Evolutionary conservation across 192 early-diverging fungal species (phyloP).

Genomic region (Coemansia sp.): DNA sequence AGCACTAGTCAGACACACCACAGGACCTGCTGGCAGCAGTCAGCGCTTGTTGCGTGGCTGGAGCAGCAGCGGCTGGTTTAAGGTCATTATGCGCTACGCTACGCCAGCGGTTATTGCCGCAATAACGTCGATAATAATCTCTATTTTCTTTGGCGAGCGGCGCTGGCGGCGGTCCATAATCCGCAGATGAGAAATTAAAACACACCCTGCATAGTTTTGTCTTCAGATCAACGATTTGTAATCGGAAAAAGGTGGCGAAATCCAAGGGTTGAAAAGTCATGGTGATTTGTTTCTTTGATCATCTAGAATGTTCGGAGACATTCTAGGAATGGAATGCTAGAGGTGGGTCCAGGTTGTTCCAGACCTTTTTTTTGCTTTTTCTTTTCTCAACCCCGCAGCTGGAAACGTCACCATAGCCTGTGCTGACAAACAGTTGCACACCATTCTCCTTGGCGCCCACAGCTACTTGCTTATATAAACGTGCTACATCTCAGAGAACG

Average conservation of each 20-base stretch:
- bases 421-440: background rate
- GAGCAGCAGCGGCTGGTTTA: slow-evolving; percentile 10
- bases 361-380: background rate
- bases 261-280: background rate
- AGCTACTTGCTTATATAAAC: too few relatives aligned
- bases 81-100: slow-evolving; percentile 32
- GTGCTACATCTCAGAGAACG: too few relatives aligned
- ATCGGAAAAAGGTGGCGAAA: background rate
- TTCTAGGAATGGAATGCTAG: background rate
- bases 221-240: background rate
- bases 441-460: too few relatives aligned
- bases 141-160: background rate
- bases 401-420: background rate
- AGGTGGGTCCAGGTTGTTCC: background rate
- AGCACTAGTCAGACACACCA: background rate
- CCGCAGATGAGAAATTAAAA: background rate
- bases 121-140: slow-evolving; percentile 27
- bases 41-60: too few relatives aligned
- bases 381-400: background rate
- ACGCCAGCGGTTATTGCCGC: slow-evolving; percentile 44
- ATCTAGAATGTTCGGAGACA: background rate
- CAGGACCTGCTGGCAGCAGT: background rate
- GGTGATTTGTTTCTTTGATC: background rate
- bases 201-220: too few relatives aligned
- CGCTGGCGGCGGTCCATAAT: slow-evolving; percentile 2